Evolutionary conservation across 2,329 filamentous ascomycete genomes (phyloP).

Genomic region (Exophiala calicioides): DNA sequence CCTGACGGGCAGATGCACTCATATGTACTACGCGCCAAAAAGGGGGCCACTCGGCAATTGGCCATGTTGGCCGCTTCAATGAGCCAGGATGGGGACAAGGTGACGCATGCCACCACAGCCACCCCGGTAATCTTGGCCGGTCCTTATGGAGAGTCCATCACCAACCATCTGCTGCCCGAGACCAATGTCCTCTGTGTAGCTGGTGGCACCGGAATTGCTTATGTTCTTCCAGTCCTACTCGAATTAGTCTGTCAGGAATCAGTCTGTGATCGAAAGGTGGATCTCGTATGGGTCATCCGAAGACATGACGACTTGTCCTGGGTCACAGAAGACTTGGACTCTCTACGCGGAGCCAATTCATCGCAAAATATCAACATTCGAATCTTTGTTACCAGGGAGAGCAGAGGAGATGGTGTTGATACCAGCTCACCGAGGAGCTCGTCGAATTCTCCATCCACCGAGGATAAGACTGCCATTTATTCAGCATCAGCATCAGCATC

Average conservation of each 20-base stretch:
- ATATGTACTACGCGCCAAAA: slow-evolving; percentile 40
- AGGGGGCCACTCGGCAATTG: slow-evolving; percentile 61
- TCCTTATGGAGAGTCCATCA: slow-evolving; percentile 55
- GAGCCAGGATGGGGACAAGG: slow-evolving; percentile 19
- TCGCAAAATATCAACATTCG: slow-evolving; percentile 51
- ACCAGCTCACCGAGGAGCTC: no score
- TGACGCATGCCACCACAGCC: slow-evolving; percentile 34
- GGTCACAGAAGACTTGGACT: slow-evolving; percentile 58
- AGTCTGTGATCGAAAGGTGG: slow-evolving; percentile 48
- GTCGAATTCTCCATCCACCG: slow-evolving; percentile 15
- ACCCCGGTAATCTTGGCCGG: slow-evolving; percentile 64
- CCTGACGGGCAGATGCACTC: slow-evolving; percentile 32
- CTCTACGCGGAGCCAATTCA: slow-evolving; percentile 46
- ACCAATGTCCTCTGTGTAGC: slow-evolving; percentile 56
- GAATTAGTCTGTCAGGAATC: slow-evolving; percentile 34
- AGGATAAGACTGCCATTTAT: slow-evolving; percentile 29
- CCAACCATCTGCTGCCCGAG: slow-evolving; percentile 28
- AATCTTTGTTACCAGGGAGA: slow-evolving; percentile 62
- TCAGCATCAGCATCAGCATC: slow-evolving; percentile 9
- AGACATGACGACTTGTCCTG: slow-evolving; percentile 58
- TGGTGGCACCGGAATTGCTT: slow-evolving; percentile 61
- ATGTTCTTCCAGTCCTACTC: slow-evolving; percentile 56
- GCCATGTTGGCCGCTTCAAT: slow-evolving; percentile 44
- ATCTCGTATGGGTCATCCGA: slow-evolving; percentile 67
- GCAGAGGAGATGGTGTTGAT: no score